Percentiles rank a stretch among this genome's conserved stretches.
These are phyloP conservation scores for Chytriomyces sp. DNA, from an alignment of 192 early-diverging fungal genomes.

Conservation along the genomic window DNA sequence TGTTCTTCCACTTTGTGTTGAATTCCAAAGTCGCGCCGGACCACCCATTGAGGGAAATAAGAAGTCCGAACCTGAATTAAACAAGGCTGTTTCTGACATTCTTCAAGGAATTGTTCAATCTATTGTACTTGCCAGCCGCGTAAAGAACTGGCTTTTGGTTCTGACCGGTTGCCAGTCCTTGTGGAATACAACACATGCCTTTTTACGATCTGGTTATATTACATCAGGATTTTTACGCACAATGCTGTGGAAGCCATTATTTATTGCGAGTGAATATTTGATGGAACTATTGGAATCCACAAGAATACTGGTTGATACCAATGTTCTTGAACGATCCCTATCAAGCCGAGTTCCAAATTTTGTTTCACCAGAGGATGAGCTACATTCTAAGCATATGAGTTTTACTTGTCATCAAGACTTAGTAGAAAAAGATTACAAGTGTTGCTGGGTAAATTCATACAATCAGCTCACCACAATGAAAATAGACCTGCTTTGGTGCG, in stretches of 20 bases:
- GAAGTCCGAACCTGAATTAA: slow-evolving; percentile 19
- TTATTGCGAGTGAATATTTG: slow-evolving; percentile 34
- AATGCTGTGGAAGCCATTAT: slow-evolving; percentile 45
- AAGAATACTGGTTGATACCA: background rate
- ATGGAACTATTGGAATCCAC: slow-evolving; percentile 38
- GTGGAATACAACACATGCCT: slow-evolving; percentile 32
- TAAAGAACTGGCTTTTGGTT: slow-evolving; percentile 35
- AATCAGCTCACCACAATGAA: background rate
- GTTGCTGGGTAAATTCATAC: slow-evolving; percentile 12
- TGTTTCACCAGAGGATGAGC: background rate
- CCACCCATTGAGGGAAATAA: background rate
- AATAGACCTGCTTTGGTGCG: slow-evolving; percentile 6
- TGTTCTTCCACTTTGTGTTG: no score
- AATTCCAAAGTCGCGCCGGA: background rate
- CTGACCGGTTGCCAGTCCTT: slow-evolving; percentile 30
- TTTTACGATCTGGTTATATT: slow-evolving; percentile 27
- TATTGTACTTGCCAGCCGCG: slow-evolving; percentile 39
- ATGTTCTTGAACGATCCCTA: background rate
- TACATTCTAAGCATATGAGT: background rate
- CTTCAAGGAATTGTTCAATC: slow-evolving; percentile 49
- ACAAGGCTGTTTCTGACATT: slow-evolving; percentile 32
- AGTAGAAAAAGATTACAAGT: background rate
- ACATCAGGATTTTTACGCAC: slow-evolving; percentile 30
- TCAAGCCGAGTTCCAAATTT: slow-evolving; percentile 1
- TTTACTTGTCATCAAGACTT: background rate